phyloP scores from a whole-genome alignment of 257 asterid species.

The Eucommia ulmoides region DNA sequence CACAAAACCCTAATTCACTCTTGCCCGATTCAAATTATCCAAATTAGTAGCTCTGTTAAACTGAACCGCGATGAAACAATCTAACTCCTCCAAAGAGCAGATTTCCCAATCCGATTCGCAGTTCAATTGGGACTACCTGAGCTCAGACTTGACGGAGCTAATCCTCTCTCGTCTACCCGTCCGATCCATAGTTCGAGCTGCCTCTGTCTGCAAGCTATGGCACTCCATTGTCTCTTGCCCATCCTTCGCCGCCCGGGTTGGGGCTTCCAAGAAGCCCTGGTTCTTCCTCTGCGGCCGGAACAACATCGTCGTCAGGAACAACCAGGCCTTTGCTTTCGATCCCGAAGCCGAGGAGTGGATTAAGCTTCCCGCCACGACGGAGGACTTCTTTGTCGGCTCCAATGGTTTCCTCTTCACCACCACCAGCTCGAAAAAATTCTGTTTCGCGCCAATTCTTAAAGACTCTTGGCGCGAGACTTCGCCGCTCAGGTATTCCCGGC shows the following conservation, averaged over 20 bases:
- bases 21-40: too few relatives aligned
- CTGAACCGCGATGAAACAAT: too few relatives aligned
- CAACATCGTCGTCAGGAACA: constrained; percentile 2
- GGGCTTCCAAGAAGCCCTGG: constrained; percentile 19
- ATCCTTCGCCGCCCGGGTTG: constrained; percentile 14
- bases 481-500: constrained; percentile 10
- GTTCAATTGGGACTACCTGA: constrained; percentile 10
- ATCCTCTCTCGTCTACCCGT: constrained; percentile 26
- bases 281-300: constrained; percentile 16
- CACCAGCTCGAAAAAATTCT: constrained; percentile 6
- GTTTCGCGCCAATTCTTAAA: constrained; percentile 10
- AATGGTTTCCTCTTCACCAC: constrained; percentile 15
- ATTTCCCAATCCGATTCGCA: background rate
- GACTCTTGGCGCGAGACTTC: constrained; percentile 13
- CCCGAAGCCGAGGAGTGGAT: constrained; percentile 23
- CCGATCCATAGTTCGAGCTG: constrained; percentile 18
- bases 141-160: constrained; percentile 18
- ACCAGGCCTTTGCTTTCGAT: constrained; percentile 20
- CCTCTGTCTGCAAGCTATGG: constrained; percentile 33
- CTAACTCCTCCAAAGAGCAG: background rate
- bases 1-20: too few relatives aligned
- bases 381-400: constrained; percentile 10
- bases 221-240: constrained; percentile 9
- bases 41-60: too few relatives aligned
- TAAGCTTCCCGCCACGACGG: constrained; percentile 10